Evolutionary conservation across 441 rosid species (phyloP).

Genomic region (Theobroma grandiflorum): DNA sequence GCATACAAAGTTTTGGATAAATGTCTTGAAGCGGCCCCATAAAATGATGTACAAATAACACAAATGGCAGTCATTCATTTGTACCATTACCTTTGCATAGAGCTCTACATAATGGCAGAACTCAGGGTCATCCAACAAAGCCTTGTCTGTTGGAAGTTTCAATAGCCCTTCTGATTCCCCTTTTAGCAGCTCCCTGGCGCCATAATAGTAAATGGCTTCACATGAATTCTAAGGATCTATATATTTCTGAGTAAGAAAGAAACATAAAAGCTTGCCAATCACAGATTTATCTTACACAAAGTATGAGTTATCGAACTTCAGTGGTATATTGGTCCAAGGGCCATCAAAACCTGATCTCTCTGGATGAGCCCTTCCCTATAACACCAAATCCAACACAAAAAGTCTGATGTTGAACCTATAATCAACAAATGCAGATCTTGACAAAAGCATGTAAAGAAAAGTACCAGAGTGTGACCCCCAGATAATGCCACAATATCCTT

Average conservation of each 20-base stretch:
- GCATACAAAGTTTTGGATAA: background rate
- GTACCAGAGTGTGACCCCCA: constrained; percentile 94
- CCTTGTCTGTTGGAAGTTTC: constrained; percentile 80
- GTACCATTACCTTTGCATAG: constrained; percentile 72
- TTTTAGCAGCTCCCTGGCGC: constrained; percentile 70
- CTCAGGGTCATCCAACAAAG: constrained; percentile 67
- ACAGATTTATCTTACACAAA: constrained; percentile 58
- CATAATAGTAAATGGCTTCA: constrained; percentile 18
- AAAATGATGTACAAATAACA: background rate
- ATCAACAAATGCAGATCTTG: background rate
- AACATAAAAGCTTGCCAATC: constrained; percentile 12
- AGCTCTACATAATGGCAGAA: constrained; percentile 70
- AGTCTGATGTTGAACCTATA: constrained; percentile 1
- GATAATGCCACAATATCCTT: constrained; percentile 93
- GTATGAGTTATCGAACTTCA: constrained; percentile 88
- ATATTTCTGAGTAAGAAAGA: background rate
- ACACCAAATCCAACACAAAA: constrained; percentile 26
- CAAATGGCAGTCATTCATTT: background rate
- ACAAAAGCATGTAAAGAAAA: background rate
- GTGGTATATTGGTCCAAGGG: constrained; percentile 88
- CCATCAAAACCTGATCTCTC: constrained; percentile 95
- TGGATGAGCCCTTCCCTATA: constrained; percentile 83
- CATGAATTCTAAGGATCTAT: background rate
- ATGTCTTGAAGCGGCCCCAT: background rate
- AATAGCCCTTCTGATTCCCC: constrained; percentile 76